Percentiles rank a stretch among this genome's conserved stretches.
phyloP scores from a whole-genome alignment of 441 rosid genomes.

The Corymbia calophylla region DNA sequence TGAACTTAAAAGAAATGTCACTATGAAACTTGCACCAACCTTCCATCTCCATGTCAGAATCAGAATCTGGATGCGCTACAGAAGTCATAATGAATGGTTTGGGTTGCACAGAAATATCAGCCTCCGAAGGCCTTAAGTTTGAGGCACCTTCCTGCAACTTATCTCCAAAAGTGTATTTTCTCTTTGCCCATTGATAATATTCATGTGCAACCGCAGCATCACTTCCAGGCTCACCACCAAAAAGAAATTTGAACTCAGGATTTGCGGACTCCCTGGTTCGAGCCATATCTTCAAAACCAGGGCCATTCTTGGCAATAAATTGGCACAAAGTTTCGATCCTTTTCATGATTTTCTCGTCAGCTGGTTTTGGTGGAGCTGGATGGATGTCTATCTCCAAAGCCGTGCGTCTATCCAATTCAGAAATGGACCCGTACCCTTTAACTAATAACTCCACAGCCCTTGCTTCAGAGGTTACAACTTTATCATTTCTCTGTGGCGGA shows the following conservation, averaged over 20 bases:
- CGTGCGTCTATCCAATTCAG: not conserved
- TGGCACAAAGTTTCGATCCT: conserved; percentile 29
- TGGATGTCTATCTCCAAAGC: not conserved
- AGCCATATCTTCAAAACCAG: conserved; percentile 26
- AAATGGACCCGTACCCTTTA: not conserved
- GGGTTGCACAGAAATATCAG: not conserved
- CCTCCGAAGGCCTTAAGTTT: conserved; percentile 5
- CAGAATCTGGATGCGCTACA: conserved; percentile 22
- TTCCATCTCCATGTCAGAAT: conserved; percentile 92
- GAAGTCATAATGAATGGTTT: conserved; percentile 2
- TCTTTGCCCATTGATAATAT: conserved; percentile 28
- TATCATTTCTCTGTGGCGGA: conserved; percentile 1
- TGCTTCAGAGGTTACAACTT: not conserved
- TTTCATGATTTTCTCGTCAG: conserved; percentile 15
- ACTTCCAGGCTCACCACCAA: conserved; percentile 33
- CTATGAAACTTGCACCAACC: conserved; percentile 31
- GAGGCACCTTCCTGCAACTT: not conserved
- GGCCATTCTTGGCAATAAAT: conserved; percentile 28
- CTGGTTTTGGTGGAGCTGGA: conserved; percentile 29
- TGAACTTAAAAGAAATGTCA: not conserved
- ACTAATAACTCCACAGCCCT: not conserved
- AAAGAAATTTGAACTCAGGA: conserved; percentile 29
- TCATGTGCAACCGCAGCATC: conserved; percentile 26
- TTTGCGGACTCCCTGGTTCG: conserved; percentile 19
- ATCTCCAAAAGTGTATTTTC: conserved; percentile 9